Base-by-base conservation (phyloP, 768 basidiomycete genomes). In the Rhodotorula diobovata region DNA sequence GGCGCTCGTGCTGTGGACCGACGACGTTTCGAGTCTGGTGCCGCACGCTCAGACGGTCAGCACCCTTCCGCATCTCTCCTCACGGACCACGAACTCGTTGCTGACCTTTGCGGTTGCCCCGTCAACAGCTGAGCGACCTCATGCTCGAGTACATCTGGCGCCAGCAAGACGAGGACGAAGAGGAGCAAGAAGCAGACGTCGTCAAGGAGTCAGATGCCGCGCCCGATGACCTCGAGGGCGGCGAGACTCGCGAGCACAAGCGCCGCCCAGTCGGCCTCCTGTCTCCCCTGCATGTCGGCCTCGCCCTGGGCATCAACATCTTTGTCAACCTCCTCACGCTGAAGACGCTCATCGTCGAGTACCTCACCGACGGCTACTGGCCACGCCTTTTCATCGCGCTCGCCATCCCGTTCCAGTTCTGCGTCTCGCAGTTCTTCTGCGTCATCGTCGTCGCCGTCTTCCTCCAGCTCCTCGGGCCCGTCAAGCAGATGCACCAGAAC, bases 121-220 rank as follows among this genome's bases (percentile, higher is more conserved):
- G 9, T 1, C n/a, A 9, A 30, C 50, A 70, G 68, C 53, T 66
- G 32, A 37, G 41, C 18, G 61, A 62, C 46, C 28, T 66, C 23
- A 71, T 71, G 70, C 64, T 71, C 55, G 59, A 66, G 23, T 66
- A 66, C 63, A 66, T 66, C 55, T 71, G 70, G 70, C 54, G 61
- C 21, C 54, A 63, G 50, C 68, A 70, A 30, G 68, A 70, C n/a
- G 53, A 45, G 43, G n/a, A n/a, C 12, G 37, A 39, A 20, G 46
- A 50, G 20, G 45, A 46, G 46, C 57, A 71, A 53, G 51, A 71
- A 28, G 64, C 37, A 45, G 54, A 53, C n/a, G 60, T 35, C 37
- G 39, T 55, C 25, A 53, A n/a, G 46, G 34, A 35, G 20, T n/a
- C n/a, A n/a, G 46, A 46, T 10, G 37, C 28, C 8, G n/a, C 28